Base-by-base conservation (phyloP, 208 protist species). In the Trypanosoma caninum region DNA sequence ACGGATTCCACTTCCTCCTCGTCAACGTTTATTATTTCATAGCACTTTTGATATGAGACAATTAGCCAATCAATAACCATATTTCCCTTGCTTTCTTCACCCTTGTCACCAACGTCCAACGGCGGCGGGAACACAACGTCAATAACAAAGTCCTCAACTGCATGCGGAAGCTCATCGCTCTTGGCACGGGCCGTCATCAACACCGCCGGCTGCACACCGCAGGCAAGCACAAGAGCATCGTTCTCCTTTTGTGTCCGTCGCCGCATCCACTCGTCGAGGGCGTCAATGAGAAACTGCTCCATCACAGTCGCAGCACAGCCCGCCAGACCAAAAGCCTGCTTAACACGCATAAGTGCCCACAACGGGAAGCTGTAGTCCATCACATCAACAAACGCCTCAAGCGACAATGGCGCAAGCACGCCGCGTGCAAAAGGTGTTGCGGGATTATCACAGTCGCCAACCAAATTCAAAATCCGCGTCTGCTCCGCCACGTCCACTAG, bases 221-320 rank as follows among this genome's bases (percentile, higher is more conserved):
- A 91, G 1, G 88, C 80, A 8, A 80, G 69, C 14, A 91, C 59
- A 9, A 95, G 46, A 23, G 72, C 69, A 34, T 82, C 74, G 41
- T 78, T 80, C 46, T 85, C 77, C 14, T 64, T 60, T 2, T 59
- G 20, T 1, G 56, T 46, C 20, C 64, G 14, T 11, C 27, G 25
- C 11, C 28, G 45, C 74, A 93, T 74, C 84, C 84, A 95, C 2
- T 66, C 66, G 45, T 92, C 89, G 11, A 95, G 14, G 0, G 69
- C 85, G 54, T 95, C 89, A 54, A 95, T 80, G 31, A 93, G 67
- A 44, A 91, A 74, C 74, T 95, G 89, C 66, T 92, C 85, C 27
- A 66, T 50, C 13, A 91, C 25, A 8, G 82, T 69, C 0, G 70
- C 67, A 2, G 22, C 41, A 27, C 23, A 18, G 20, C 22, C 22